A percentile compares a stretch with the other conserved stretches of the same genome.
Evolutionary conservation across 2,329 filamentous ascomycete species (phyloP).

Genomic region (Elsinoe australis): DNA sequence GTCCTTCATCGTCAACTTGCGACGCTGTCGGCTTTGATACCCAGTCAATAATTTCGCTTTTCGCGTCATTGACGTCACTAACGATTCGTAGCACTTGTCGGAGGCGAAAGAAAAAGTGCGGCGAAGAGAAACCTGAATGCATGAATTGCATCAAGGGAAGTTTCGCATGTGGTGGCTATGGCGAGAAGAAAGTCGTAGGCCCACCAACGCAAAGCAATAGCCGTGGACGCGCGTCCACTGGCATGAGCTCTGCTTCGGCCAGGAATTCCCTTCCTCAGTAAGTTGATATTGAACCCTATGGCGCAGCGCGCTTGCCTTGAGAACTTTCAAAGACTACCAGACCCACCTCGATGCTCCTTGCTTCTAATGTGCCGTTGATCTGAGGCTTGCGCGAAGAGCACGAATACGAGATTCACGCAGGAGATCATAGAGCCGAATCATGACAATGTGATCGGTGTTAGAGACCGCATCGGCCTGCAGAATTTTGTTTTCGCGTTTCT

Average conservation of each 20-base stretch:
- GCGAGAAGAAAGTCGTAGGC: constrained; percentile 48
- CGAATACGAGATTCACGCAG: no score
- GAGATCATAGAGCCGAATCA: no score
- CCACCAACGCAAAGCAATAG: constrained; percentile 67
- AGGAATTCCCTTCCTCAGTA: constrained; percentile 1
- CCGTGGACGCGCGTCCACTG: constrained; percentile 26
- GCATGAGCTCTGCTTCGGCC: neutral
- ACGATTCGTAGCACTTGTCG: constrained; percentile 7
- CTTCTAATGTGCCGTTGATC: no score
- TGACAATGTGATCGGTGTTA: no score
- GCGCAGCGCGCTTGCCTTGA: neutral
- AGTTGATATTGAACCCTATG: no score
- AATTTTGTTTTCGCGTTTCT: no score
- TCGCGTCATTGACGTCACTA: no score
- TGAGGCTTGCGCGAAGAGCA: no score
- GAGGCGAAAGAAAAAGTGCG: constrained; percentile 93
- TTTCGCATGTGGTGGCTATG: constrained; percentile 88
- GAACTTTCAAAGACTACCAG: neutral
- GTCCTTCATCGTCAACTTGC: no score
- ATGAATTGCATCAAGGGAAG: constrained; percentile 86
- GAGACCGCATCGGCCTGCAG: no score
- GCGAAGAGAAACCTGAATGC: constrained; percentile 87
- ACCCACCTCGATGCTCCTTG: neutral
- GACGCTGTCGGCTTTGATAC: no score
- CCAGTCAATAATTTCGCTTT: neutral